Conservation (phyloP, 306 rosid genomes). For the Rosa multiflora region DNA sequence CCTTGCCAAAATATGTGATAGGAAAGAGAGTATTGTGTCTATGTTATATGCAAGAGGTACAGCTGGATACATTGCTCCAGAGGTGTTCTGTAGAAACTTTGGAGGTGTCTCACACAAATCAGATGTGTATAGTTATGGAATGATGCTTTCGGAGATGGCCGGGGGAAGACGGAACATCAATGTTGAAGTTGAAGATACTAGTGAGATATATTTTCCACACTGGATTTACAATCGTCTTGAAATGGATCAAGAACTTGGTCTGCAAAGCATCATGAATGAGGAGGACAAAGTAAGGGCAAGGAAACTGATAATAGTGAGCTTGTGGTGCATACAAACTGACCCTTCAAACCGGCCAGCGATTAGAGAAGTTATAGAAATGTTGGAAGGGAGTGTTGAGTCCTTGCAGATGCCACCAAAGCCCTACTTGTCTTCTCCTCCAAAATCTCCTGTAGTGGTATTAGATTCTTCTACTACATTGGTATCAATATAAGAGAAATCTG, state of each 20-base stretch:
- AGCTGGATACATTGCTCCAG: constrained; percentile 37
- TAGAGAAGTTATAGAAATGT: constrained; percentile 31
- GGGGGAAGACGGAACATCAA: constrained; percentile 26
- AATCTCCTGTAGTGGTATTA: neutral
- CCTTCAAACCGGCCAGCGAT: constrained; percentile 28
- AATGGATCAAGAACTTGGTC: constrained; percentile 20
- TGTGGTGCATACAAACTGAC: constrained; percentile 40
- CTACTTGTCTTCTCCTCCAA: constrained; percentile 19
- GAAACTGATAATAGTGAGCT: constrained; percentile 28
- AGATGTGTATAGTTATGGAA: constrained; percentile 42
- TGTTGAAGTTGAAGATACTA: neutral
- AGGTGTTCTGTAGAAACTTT: constrained; percentile 27
- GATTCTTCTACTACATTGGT: neutral
- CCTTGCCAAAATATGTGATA: constrained; percentile 39
- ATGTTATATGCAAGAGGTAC: constrained; percentile 36
- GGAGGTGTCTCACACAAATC: constrained; percentile 41
- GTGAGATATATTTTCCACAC: constrained; percentile 38
- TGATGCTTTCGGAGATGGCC: constrained; percentile 36
- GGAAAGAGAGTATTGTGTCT: constrained; percentile 31
- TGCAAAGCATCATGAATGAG: constrained; percentile 7
- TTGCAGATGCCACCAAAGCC: constrained; percentile 39
- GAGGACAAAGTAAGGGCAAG: constrained; percentile 17
- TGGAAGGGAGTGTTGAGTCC: constrained; percentile 28
- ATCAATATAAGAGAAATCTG: too few relatives aligned
- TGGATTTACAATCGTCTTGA: constrained; percentile 39